Base-by-base conservation (phyloP, 768 basidiomycete genomes). In the Melanogaster broomeanus region DNA sequence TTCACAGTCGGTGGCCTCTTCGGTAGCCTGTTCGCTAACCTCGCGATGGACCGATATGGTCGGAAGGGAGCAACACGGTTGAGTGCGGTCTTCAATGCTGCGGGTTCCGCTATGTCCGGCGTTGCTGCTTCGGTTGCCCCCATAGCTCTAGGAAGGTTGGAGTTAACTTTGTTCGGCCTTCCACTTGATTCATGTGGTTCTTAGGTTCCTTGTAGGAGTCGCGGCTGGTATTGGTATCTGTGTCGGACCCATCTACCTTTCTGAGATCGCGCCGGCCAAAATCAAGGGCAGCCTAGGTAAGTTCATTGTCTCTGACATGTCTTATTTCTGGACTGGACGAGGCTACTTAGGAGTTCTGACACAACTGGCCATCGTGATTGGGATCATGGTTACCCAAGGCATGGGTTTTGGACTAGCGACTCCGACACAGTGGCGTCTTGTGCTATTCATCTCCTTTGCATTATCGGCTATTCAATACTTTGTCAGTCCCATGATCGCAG, bases 1-100 rank as follows among this genome's bases (percentile, higher is more conserved):
- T 97, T 92, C 72, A 94, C 93, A 2, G 68, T 90, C 15, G 96
- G 96, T 12, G 96, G 96, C 33, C 77, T 98, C 22, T 53, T 85
- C 15, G 93, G 93, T 8, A 91, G 90, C 62, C 61, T 87, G 24
- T 65, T 73, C 13, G 84, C 90, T 3, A 87, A 87, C 61, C 61
- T 79, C 18, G 61, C 85, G 50, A 88, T 89, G 78, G 87, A 90
- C 56, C 73, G 75, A 28, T 79, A 72, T 61, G 93, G 93, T 3
- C 80, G 91, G 27, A 87, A 78, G 52, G 83, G 83, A 10, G 85
- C 90, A 1, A 75, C 83, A 3, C 76, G 79, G 25, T 51, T 81
- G 27, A 89, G 83, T 46, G 78, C 88, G 2, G 54, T 74, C 15
- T 64, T 86, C 35, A 77, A 82, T 39, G 74, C 74, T 19, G 53